Evolutionary conservation across 495 filamentous ascomycete genomes (phyloP).

Genomic region (Lentithecium fluviatile): DNA sequence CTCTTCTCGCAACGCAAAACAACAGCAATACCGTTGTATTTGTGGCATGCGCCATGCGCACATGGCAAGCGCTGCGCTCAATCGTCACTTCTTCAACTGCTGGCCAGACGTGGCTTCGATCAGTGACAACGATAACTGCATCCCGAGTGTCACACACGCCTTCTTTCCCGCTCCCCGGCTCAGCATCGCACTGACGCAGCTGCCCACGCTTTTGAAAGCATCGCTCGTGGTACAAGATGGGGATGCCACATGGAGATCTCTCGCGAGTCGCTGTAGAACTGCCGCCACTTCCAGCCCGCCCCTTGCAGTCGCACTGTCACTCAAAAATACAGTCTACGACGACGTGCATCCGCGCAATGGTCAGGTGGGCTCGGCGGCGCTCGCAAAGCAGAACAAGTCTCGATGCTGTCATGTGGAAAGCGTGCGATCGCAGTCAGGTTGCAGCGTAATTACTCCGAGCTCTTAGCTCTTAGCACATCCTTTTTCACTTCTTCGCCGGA

Average conservation of each 20-base stretch:
- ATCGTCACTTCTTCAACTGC: not conserved
- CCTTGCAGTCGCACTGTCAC: conserved; percentile 15
- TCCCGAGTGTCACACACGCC: conserved; percentile 1
- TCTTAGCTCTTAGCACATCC: not conserved
- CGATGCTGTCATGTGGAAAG: conserved; percentile 20
- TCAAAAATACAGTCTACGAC: conserved; percentile 22
- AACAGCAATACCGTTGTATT: conserved; percentile 5
- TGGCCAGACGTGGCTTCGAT: not conserved
- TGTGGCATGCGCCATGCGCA: too few species aligned
- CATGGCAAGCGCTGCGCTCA: too few species aligned
- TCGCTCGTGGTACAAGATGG: conserved; percentile 18
- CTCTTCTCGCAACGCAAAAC: not conserved
- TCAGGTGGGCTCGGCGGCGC: conserved; percentile 26
- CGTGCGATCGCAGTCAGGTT: conserved; percentile 15
- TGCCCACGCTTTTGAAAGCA: too few species aligned
- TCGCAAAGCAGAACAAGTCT: conserved; percentile 1
- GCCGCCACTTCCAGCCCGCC: conserved; percentile 11
- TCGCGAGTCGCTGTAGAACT: conserved; percentile 26
- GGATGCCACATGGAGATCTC: conserved; percentile 18
- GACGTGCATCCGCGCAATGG: conserved; percentile 27
- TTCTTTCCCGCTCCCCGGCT: not conserved
- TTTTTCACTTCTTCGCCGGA: not conserved
- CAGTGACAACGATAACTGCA: conserved; percentile 3
- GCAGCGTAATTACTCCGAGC: not conserved
- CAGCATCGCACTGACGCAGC: not conserved